A percentile compares a stretch with the other conserved stretches of the same genome.
Evolutionary conservation across 2,329 filamentous ascomycete species (phyloP).

Genomic region (Aspergillus ochraceus): DNA sequence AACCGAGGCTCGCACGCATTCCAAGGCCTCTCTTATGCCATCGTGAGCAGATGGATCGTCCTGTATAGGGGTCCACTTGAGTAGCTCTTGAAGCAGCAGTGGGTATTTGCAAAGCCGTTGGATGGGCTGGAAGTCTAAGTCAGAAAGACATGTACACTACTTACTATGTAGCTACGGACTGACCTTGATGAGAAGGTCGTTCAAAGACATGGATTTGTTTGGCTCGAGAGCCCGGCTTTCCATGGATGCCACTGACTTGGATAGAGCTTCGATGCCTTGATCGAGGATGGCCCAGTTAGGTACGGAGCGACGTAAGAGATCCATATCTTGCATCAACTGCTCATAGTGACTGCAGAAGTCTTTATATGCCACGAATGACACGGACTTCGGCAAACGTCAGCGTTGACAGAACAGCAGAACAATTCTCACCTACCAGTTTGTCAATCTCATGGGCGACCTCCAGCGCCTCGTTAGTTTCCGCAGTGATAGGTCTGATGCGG

Average conservation of each 20-base stretch:
- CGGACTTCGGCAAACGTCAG: slow-evolving; percentile 57
- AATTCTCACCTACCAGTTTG: slow-evolving; percentile 50
- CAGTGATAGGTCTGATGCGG: slow-evolving; percentile 40
- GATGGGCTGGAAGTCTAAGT: slow-evolving; percentile 66
- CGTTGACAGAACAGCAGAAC: slow-evolving; percentile 41
- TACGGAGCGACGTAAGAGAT: slow-evolving; percentile 65
- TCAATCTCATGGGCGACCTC: slow-evolving; percentile 57
- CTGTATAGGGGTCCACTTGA: slow-evolving; percentile 77
- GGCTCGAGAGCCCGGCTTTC: slow-evolving; percentile 62
- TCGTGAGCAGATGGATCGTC: slow-evolving; percentile 84
- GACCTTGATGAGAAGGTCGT: slow-evolving; percentile 89
- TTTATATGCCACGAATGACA: slow-evolving; percentile 81
- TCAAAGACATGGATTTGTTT: slow-evolving; percentile 76
- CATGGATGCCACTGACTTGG: slow-evolving; percentile 70
- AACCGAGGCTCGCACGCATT: slow-evolving; percentile 71
- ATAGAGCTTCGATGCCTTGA: slow-evolving; percentile 79
- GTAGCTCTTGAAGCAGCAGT: slow-evolving; percentile 78
- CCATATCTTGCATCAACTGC: slow-evolving; percentile 75
- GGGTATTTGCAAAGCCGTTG: slow-evolving; percentile 92
- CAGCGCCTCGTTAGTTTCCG: slow-evolving; percentile 55
- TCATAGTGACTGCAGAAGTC: slow-evolving; percentile 91
- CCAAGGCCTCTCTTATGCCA: slow-evolving; percentile 72
- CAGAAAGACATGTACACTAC: slow-evolving; percentile 6
- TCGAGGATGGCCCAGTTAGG: slow-evolving; percentile 79
- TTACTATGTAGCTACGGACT: slow-evolving; percentile 18